Base-by-base conservation (phyloP, 169 alveolate species). In the Miamiensis avidus region DNA sequence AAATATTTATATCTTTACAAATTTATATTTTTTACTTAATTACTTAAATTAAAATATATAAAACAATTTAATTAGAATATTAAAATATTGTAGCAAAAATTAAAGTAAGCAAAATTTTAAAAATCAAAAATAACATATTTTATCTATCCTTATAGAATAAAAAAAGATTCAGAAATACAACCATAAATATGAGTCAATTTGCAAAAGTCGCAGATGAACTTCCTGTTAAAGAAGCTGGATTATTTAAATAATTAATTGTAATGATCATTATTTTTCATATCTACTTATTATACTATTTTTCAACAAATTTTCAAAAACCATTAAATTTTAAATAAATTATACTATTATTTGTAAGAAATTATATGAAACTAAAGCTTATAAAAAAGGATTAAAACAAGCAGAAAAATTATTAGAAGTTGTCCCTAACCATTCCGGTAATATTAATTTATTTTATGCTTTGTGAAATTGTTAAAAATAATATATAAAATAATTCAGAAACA, bases 311-410 rank as follows among this genome's bases (percentile, higher is more conserved):
- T 75, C 33, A 0, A 6, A 75, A 29, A 75, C 26, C 31, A 28
- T 75, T 75, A 34, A 31, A 31, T 75, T 65, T 6, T 27, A 31
- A 75, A 31, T 75, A 26, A 75, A 26, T 75, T 26, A 27, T 31
- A 75, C 31, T 31, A n/a, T 28, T 31, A 75, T 30, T 28, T 29
- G 81, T 31, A 31, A 86, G 90, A 86, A 75, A 86, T 86, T 81
- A 34, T 82, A 81, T 74, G 93, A 89, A 31, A 69, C 82, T 26
- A 93, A 91, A 83, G 65, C 84, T 64, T 93, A 87, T 78, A 88
- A 91, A 83, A 87, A 93, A 79, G 93, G 94, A 64, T 32, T 91
- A 74, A 91, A 88, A 78, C 74, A 82, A 65, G 89, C 89, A 1
- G 95, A 93, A 25, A 82, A 85, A 82, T 74, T 91, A 26, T 76